phyloP scores from a whole-genome alignment of 108 stramenopile species.

The Skeletonema tropicum region DNA sequence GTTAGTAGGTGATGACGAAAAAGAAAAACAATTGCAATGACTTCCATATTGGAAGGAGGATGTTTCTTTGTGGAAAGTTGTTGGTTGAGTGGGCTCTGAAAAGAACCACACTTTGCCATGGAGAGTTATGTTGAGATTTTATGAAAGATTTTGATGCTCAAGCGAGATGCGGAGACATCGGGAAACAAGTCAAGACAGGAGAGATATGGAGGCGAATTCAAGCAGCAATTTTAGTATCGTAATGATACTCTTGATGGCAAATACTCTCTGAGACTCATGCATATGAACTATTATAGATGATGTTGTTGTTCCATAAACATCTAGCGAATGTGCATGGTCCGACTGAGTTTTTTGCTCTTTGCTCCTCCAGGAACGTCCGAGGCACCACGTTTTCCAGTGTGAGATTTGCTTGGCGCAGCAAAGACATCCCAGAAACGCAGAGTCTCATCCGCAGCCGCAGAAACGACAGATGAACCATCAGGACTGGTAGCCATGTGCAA shows the following conservation, averaged over 20 bases:
- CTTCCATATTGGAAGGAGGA: not conserved
- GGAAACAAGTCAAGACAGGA: conserved; percentile 17
- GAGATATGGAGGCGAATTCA: conserved; percentile 23
- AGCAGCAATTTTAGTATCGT: conserved; percentile 11
- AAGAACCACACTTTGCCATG: conserved; percentile 52
- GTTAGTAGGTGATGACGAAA: not conserved
- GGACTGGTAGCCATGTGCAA: conserved; percentile 95
- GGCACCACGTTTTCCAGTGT: conserved; percentile 51
- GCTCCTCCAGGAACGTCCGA: conserved; percentile 44
- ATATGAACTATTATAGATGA: conserved; percentile 12
- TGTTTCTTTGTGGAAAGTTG: conserved; percentile 41
- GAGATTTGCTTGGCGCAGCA: conserved; percentile 65
- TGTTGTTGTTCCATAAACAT: conserved; percentile 3
- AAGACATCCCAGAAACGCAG: conserved; percentile 99
- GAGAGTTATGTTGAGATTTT: conserved; percentile 14
- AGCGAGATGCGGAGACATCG: conserved; percentile 26
- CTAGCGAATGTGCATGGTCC: conserved; percentile 72
- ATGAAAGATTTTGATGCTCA: conserved; percentile 19
- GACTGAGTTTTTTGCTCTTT: conserved; percentile 57
- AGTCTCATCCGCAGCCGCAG: conserved; percentile 98
- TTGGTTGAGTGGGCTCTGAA: conserved; percentile 49
- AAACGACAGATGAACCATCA: conserved; percentile 93
- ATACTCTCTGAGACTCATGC: conserved; percentile 45
- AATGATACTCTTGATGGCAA: conserved; percentile 5
- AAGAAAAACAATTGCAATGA: too few species aligned